Evolutionary conservation across 176 grass and related monocot genomes (phyloP).

Genomic region (Oropetium thomaeum): DNA sequence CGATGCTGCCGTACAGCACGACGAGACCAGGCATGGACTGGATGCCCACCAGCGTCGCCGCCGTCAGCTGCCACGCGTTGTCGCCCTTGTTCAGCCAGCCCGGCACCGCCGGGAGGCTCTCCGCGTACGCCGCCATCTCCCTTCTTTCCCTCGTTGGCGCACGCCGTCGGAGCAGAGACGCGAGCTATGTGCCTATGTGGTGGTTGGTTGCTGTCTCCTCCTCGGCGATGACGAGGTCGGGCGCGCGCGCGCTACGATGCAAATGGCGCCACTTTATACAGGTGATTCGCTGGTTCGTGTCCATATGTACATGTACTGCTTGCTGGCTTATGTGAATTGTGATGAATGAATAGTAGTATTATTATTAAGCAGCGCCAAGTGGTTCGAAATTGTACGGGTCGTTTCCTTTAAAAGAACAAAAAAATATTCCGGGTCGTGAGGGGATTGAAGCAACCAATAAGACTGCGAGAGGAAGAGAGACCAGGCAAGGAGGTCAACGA

Average conservation of each 20-base stretch:
- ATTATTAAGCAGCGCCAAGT: background rate
- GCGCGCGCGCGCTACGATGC: background rate
- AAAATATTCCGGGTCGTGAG: too few species aligned
- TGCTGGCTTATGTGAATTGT: too few species aligned
- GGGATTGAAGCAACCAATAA: background rate
- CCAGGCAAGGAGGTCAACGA: slow-evolving; percentile 26
- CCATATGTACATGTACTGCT: background rate
- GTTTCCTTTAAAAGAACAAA: too few species aligned
- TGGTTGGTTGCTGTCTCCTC: background rate
- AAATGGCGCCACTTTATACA: background rate
- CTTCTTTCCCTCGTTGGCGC: too few species aligned
- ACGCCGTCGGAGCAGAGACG: slow-evolving; percentile 21
- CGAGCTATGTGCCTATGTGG: background rate
- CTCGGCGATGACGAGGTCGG: background rate
- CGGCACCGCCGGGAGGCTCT: slow-evolving; percentile 44
- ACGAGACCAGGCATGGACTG: slow-evolving; percentile 76
- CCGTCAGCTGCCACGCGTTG: slow-evolving; percentile 84
- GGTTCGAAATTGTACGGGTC: background rate
- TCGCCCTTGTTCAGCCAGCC: slow-evolving; percentile 93
- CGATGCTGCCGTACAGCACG: slow-evolving; percentile 74
- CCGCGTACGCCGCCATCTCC: slow-evolving; percentile 38
- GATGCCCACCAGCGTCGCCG: slow-evolving; percentile 77
- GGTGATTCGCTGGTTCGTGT: background rate
- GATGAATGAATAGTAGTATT: background rate
- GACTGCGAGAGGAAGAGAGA: background rate